These are phyloP conservation scores for Geotrichum siamense DNA, from an alignment of 1,139 yeast species.

Conservation along the genomic window DNA sequence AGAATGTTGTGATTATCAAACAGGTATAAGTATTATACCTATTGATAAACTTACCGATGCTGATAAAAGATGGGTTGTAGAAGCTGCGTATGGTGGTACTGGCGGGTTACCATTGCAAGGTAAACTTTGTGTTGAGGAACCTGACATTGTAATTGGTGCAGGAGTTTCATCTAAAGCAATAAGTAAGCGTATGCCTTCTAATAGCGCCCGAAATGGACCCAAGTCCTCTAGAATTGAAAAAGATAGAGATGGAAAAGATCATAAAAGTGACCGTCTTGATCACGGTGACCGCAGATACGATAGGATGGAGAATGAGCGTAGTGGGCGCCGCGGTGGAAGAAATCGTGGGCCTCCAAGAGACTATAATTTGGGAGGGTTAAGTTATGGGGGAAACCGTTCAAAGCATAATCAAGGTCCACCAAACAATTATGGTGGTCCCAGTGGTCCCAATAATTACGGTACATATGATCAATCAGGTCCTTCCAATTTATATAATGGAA, in stretches of 20 bases:
- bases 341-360: slow-evolving; percentile 4
- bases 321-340: slow-evolving; percentile 3
- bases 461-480: slow-evolving; percentile 1
- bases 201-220: slow-evolving; percentile 80
- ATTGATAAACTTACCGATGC: slow-evolving; percentile 85
- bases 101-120: slow-evolving; percentile 79
- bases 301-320: slow-evolving; percentile 8
- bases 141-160: slow-evolving; percentile 92
- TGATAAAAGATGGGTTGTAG: slow-evolving; percentile 79
- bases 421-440: slow-evolving; percentile 8
- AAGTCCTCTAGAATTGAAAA: slow-evolving; percentile 45
- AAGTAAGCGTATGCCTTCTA: slow-evolving; percentile 33
- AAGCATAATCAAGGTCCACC: slow-evolving; percentile 1
- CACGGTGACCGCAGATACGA: slow-evolving; percentile 13
- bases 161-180: slow-evolving; percentile 92
- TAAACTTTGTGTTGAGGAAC: slow-evolving; percentile 88
- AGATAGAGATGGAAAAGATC: slow-evolving; percentile 3
- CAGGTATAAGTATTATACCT: slow-evolving; percentile 84
- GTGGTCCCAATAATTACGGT: slow-evolving; percentile 6
- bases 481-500: slow-evolving; percentile 1
- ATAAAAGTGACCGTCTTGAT: slow-evolving; percentile 10
- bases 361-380: background rate
- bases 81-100: slow-evolving; percentile 97
- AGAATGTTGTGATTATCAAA: slow-evolving; percentile 92
- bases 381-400: background rate